These are phyloP conservation scores for Moesziomyces antarcticus DNA, from an alignment of 1,284 basidiomycete species.

Conservation along the genomic window DNA sequence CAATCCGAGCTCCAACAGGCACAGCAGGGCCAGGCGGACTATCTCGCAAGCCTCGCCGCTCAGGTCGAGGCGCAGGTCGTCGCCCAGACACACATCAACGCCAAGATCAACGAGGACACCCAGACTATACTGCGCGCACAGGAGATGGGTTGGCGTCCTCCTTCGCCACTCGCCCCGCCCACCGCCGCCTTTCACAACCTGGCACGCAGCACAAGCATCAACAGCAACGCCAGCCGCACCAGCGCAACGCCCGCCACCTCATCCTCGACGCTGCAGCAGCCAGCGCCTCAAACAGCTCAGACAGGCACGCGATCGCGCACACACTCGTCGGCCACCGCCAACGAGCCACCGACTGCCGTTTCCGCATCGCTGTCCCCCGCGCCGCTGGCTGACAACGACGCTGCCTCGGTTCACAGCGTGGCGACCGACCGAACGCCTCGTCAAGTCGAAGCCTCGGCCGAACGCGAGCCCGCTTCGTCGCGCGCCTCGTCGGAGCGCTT, in stretches of 20 bases:
- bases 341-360: not conserved
- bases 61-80: slow-evolving; percentile 39
- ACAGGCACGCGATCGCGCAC: slow-evolving; percentile 6
- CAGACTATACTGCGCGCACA: slow-evolving; percentile 46
- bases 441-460: slow-evolving; percentile 4
- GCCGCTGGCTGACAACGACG: slow-evolving; percentile 9
- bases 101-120: slow-evolving; percentile 41
- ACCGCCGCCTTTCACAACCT: slow-evolving; percentile 16
- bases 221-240: slow-evolving; percentile 19
- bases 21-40: slow-evolving; percentile 49
- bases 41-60: slow-evolving; percentile 44
- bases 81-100: slow-evolving; percentile 45
- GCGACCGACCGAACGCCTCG: slow-evolving; percentile 29
- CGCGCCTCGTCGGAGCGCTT: not conserved
- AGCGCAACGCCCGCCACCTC: not conserved
- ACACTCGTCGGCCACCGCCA: slow-evolving; percentile 3
- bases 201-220: slow-evolving; percentile 29
- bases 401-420: slow-evolving; percentile 24
- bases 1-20: slow-evolving; percentile 53
- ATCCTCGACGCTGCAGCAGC: slow-evolving; percentile 13
- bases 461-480: not conserved
- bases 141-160: slow-evolving; percentile 56
- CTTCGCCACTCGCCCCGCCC: slow-evolving; percentile 24
- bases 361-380: not conserved
- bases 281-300: slow-evolving; percentile 1